Evolutionary conservation across 805 yeast species (phyloP), one percentile per base, ranked within the genome.

Genomic region (Pichia pseudocactophila): DNA sequence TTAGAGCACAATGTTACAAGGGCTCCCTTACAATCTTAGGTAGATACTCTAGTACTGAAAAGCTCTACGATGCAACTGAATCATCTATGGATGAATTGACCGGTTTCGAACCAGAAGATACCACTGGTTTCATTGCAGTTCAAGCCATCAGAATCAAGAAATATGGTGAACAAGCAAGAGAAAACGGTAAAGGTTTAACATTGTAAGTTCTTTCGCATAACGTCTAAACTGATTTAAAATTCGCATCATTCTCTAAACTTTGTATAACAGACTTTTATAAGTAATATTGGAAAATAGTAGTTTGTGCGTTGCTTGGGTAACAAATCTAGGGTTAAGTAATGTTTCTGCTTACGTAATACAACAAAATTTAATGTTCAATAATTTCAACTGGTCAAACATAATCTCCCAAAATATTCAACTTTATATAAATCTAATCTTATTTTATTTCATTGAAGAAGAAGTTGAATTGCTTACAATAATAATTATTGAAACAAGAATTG

Each of bases 61-160:
- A 88, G 71, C 78, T 92, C 55, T 92, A 92, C 68, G 97, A 92
- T 64, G 96, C 96, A 51, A 87, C 96, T 43, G 97, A 90, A 68
- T 89, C 97, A 13, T 90, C 97, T 11, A 92, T 92, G 98, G 98
- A 92, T 68, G 98, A 92, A 71, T 80, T 92, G 60, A 88, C 97
- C 45, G 98, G 96, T 46, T 92, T 92, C 76, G 82, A 85, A 58
- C 98, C 98, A 50, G 88, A 84, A 64, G 97, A 90, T 65, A 87
- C 98, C 46, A 71, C 94, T 48, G 98, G 98, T 43, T 92, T 92
- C 77, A 92, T 92, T 67, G 86, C 96, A 54, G 95, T 92, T 56
- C 97, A 92, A 74, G 86, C 97, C 49, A 92, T 92, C 66, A 87
- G 98, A 76, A 85, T 90, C 65, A 92, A 92, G 77, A 92, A 92